Conservation (phyloP, 2,329 filamentous ascomycete genomes). For the Colletotrichum sp. region DNA sequence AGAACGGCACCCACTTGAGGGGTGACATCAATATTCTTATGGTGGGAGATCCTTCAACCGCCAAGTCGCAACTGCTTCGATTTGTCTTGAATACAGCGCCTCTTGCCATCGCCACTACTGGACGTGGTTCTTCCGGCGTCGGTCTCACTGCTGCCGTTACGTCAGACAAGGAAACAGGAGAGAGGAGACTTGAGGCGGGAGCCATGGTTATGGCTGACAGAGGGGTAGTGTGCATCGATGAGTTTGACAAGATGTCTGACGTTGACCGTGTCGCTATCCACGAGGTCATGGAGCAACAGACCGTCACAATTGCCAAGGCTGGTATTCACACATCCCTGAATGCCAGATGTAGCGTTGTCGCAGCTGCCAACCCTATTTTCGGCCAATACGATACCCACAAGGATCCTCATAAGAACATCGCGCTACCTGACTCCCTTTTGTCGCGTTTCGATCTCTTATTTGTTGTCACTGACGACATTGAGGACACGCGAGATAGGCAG, state of each 20-base stretch:
- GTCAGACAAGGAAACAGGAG: constrained; percentile 95
- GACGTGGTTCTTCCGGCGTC: constrained; percentile 94
- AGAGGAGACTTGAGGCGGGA: constrained; percentile 92
- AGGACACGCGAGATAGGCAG: constrained; percentile 87
- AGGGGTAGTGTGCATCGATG: constrained; percentile 97
- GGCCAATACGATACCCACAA: constrained; percentile 99
- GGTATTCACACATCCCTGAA: constrained; percentile 98
- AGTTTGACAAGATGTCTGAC: constrained; percentile 99
- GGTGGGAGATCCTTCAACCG: constrained; percentile 98
- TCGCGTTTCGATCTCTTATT: constrained; percentile 99
- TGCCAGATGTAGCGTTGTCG: constrained; percentile 93
- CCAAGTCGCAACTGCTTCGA: constrained; percentile 95
- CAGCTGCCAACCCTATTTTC: constrained; percentile 96
- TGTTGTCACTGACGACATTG: constrained; percentile 97
- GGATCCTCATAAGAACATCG: constrained; percentile 98
- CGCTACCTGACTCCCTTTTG: constrained; percentile 91
- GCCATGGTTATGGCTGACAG: constrained; percentile 98
- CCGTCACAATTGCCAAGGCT: constrained; percentile 97
- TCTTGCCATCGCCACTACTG: constrained; percentile 94
- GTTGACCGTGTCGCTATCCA: constrained; percentile 97
- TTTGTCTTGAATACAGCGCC: constrained; percentile 98
- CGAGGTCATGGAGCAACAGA: constrained; percentile 99
- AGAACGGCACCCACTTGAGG: constrained; percentile 96
- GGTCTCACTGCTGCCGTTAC: constrained; percentile 98
- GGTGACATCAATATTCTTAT: constrained; percentile 99